phyloP scores from a whole-genome alignment of 768 basidiomycete species.

The Cubamyces sp. region DNA sequence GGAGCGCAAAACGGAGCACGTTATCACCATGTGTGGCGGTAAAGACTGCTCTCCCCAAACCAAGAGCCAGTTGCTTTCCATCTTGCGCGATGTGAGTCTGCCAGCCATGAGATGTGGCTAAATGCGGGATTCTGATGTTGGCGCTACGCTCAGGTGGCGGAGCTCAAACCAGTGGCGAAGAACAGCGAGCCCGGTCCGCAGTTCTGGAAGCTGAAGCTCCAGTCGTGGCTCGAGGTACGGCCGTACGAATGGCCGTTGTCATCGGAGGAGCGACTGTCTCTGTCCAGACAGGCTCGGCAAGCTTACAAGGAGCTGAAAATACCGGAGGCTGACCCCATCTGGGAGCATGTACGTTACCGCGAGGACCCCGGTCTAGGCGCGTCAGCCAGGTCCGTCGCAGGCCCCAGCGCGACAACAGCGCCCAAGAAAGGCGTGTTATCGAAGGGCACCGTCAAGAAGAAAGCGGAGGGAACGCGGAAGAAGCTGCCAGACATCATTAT shows the following conservation, averaged over 20 bases:
- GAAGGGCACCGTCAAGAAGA: constrained; percentile 28
- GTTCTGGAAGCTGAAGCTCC: constrained; percentile 57
- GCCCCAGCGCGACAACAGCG: constrained; percentile 28
- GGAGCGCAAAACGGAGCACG: constrained; percentile 45
- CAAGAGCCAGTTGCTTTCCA: constrained; percentile 12
- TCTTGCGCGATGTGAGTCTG: constrained; percentile 8
- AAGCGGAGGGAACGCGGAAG: constrained; percentile 19
- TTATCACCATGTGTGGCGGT: constrained; percentile 50
- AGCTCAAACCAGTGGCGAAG: constrained; percentile 38
- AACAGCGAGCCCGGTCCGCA: constrained; percentile 43
- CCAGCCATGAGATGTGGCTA: not conserved
- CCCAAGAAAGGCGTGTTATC: constrained; percentile 50
- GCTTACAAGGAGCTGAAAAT: constrained; percentile 55
- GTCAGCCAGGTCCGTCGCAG: constrained; percentile 5
- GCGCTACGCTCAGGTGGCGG: constrained; percentile 50
- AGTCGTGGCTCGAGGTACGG: constrained; percentile 69
- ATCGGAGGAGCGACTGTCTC: constrained; percentile 47
- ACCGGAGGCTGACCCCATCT: constrained; percentile 62
- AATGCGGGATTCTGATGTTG: not conserved
- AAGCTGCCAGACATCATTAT: constrained; percentile 35
- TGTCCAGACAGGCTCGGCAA: constrained; percentile 56
- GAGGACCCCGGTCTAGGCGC: constrained; percentile 7
- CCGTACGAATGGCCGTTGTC: constrained; percentile 65
- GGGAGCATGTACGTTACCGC: constrained; percentile 55
- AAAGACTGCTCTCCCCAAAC: constrained; percentile 41